Conservation (phyloP, 495 filamentous ascomycete genomes). For the Xylaria castorea region DNA sequence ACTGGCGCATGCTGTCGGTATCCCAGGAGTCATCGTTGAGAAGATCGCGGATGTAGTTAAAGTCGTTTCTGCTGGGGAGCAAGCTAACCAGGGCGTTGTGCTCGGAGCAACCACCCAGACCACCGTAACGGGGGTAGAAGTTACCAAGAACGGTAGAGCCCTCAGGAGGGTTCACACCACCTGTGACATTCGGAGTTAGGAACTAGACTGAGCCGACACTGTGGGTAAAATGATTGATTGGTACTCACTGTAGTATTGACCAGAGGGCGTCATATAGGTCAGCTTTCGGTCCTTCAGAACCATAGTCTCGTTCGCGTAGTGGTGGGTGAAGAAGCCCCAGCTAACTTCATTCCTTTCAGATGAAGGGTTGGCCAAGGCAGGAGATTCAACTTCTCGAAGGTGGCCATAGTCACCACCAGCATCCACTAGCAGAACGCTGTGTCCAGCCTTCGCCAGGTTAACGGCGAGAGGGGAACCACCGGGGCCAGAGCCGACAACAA, state of each 20-base stretch:
- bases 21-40: conserved; percentile 57
- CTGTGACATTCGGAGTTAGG: conserved; percentile 33
- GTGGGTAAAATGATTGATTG: neutral
- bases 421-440: conserved; percentile 47
- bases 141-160: conserved; percentile 53
- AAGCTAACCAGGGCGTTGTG: conserved; percentile 57
- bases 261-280: conserved; percentile 44
- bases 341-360: conserved; percentile 48
- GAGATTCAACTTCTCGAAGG: conserved; percentile 35
- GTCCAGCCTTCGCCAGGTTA: conserved; percentile 62
- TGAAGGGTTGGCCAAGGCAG: conserved; percentile 60
- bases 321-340: conserved; percentile 55
- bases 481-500: conserved; percentile 69
- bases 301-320: conserved; percentile 47
- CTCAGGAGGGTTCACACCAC: conserved; percentile 48
- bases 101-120: conserved; percentile 58
- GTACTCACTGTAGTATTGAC: conserved; percentile 41
- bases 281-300: conserved; percentile 50
- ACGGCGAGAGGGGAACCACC: conserved; percentile 68
- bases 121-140: conserved; percentile 56
- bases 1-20: conserved; percentile 55
- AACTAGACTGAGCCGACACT: neutral
- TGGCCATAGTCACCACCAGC: conserved; percentile 36
- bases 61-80: conserved; percentile 53
- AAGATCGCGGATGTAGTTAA: conserved; percentile 52